Evolutionary conservation across 2,329 filamentous ascomycete species (phyloP), one percentile per base, ranked within the genome.

Genomic region (Ceratocystiopsis minuta): DNA sequence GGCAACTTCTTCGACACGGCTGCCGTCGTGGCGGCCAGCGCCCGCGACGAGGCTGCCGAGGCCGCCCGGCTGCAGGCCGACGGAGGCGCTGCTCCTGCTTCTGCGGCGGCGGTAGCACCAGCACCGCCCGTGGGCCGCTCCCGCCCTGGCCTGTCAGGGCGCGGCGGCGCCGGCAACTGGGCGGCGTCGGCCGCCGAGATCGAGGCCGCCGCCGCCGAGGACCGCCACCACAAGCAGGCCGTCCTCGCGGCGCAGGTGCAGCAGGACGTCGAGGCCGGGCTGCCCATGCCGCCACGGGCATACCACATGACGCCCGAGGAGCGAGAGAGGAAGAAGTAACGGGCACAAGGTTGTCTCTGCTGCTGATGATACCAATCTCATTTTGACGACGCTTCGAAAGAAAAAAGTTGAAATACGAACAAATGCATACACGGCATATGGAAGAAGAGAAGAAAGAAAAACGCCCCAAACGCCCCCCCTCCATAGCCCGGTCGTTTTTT

Each of bases 131-230:
- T 32, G 31, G 11, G 13, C 31, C 48, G 46, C 43, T 49, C 49
- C 6, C 42, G 39, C 28, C 46, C 41, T 12, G 54, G 51, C 11
- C 47, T 55, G 38, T 56, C 56, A 6, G 72, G 72, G 0, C 63
- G 72, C 6, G 72, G 72, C 18, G 72, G 72, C n/a, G 69, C 68
- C 1, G 72, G 71, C 2, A 75, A 75, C 54, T 75, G 66, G 59
- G 39, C 36, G 36, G 54, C 54, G 17, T 47, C 50, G 20, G 47
- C 44, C 36, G 54, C 41, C 38, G 46, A 48, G 38, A 50, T 50
- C 20, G 45, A 48, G 28, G 42, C 45, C 17, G 54, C 51, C 13
- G 53, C 52, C 42, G 48, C 49, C n/a, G 53, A 54, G 39, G 54
- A 57, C 48, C 50, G 49, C 45, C 50, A 53, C 48, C 52, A 51